phyloP scores from a whole-genome alignment of 495 filamentous ascomycete genomes.

The Aspergillus homomorphus region DNA sequence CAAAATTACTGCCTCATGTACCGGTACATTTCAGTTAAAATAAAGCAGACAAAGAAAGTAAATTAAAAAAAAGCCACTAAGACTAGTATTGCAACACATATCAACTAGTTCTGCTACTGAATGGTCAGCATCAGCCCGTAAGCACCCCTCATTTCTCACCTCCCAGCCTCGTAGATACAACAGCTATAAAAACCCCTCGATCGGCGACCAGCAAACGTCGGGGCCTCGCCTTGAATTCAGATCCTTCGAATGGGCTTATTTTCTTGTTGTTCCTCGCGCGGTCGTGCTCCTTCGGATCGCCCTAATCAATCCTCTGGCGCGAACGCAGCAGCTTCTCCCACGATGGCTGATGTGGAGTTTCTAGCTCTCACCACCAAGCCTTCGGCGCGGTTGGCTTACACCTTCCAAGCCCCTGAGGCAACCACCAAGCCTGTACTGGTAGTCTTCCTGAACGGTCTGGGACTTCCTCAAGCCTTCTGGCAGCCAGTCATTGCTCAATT shows the following conservation, averaged over 20 bases:
- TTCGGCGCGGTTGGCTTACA: slow-evolving; percentile 26
- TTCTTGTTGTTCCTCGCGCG: background rate
- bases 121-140: background rate
- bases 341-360: slow-evolving; percentile 16
- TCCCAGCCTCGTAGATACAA: background rate
- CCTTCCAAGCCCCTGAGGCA: slow-evolving; percentile 18
- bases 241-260: background rate
- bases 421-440: slow-evolving; percentile 35
- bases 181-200: background rate
- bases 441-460: slow-evolving; percentile 63
- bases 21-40: too few species aligned
- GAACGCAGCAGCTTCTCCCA: background rate
- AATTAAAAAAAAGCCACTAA: too few species aligned
- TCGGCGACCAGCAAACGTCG: background rate
- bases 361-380: slow-evolving; percentile 29
- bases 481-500: slow-evolving; percentile 41
- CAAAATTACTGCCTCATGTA: too few species aligned
- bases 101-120: background rate
- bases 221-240: too few species aligned
- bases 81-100: too few species aligned
- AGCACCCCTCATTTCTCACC: background rate
- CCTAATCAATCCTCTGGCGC: too few species aligned
- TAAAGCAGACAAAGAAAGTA: too few species aligned
- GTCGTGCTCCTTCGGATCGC: background rate
- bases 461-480: slow-evolving; percentile 52